phyloP scores from a whole-genome alignment of 2,329 filamentous ascomycete species.

The Pseudogymnoascus sp. region DNA sequence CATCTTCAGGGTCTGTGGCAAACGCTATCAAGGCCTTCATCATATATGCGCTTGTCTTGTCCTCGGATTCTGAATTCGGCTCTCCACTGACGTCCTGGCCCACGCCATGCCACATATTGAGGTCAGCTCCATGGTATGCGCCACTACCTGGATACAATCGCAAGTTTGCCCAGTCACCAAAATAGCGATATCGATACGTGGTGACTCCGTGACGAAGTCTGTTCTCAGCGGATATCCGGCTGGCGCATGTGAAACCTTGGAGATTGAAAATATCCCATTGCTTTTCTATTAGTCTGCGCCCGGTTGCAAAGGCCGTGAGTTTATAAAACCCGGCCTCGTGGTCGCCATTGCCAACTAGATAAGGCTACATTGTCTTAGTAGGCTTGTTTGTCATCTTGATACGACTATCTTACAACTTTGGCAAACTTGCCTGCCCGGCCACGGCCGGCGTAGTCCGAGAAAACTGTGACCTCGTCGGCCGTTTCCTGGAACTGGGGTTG shows the following conservation, averaged over 20 bases:
- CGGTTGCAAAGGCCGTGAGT: slow-evolving; percentile 19
- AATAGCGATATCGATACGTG: slow-evolving; percentile 29
- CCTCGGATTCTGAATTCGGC: slow-evolving; percentile 11
- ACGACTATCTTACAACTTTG: slow-evolving; percentile 20
- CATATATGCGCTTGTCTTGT: slow-evolving; percentile 16
- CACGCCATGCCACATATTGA: slow-evolving; percentile 26
- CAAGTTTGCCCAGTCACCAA: slow-evolving; percentile 27
- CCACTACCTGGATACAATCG: slow-evolving; percentile 22
- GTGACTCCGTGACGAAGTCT: slow-evolving; percentile 18
- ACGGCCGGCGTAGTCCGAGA: slow-evolving; percentile 24
- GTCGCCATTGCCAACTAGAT: slow-evolving; percentile 29
- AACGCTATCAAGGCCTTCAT: slow-evolving; percentile 30
- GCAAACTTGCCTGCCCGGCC: slow-evolving; percentile 18
- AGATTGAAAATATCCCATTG: slow-evolving; percentile 27
- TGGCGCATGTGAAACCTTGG: slow-evolving; percentile 29
- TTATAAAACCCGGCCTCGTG: slow-evolving; percentile 30
- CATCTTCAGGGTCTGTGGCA: slow-evolving; percentile 27
- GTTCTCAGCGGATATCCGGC: slow-evolving; percentile 17
- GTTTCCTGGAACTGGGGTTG: slow-evolving; percentile 15
- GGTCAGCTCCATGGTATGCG: slow-evolving; percentile 28
- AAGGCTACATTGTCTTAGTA: not conserved
- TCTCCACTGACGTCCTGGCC: slow-evolving; percentile 23
- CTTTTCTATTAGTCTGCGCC: slow-evolving; percentile 18
- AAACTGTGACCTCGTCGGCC: slow-evolving; percentile 26
- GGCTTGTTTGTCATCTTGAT: not conserved